Base-by-base conservation (phyloP, 345 rosid species). In the Raphanus sativus region DNA sequence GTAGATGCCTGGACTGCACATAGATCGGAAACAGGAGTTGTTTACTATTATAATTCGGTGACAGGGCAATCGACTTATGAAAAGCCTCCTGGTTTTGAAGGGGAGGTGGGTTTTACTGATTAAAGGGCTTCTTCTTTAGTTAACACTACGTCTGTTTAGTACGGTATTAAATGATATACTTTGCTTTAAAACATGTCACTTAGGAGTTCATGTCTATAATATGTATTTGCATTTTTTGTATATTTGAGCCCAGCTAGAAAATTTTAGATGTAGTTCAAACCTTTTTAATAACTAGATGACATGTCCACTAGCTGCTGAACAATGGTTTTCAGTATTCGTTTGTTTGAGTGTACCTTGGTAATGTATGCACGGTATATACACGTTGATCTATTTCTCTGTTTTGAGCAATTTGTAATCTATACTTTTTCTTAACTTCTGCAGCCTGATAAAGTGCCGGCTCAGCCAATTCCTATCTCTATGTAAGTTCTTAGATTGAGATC, bases 1-100 rank as follows among this genome's bases (percentile, higher is more conserved):
- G 55, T 78, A 26, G 90, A 93, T 83, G 82, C 86, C 65, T 95
- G 99, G 99, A 95, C 99, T 62, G 96, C 94, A 54, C 97, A 92
- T 85, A 95, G 85, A 89, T 83, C 97, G 30, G 98, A 89, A 16
- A 67, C 89, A 0, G 99, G 94, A 81, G 36, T 83, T 77, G 83
- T 87, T 68, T 95, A 95, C 83, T 95, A 95, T 77, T 95, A 92
- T 75, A 95, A 95, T 83, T 86, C 98, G 68, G 83, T 87, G 68
- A 92, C 98, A 10, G 90, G 98, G 70, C 87, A 86, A 61, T 95
- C 99, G 0, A 91, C 99, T 76, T 95, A 95, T 71, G 90, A 88
- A 77, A 92, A 87, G 81, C 98, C 99, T 74, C 79, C 86, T 66
- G 90, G 91, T 72, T 91, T 91, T 82, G 88, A 70, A 73, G 82